Evolutionary conservation across 306 rosid species (phyloP).

Genomic region (Lotus japonicus): DNA sequence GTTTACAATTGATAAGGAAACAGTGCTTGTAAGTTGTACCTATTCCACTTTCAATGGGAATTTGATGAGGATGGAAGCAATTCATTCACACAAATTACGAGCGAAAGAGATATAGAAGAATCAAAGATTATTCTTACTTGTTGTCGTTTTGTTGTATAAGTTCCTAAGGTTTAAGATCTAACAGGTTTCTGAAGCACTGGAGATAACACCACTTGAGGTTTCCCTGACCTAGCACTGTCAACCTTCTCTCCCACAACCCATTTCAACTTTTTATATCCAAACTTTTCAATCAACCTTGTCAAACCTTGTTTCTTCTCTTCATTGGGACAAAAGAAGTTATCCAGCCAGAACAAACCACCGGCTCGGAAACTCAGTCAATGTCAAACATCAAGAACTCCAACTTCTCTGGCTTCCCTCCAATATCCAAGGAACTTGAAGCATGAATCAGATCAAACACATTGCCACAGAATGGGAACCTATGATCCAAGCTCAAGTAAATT

Average conservation of each 20-base stretch:
- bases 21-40: conserved; percentile 33
- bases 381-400: conserved; percentile 88
- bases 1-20: conserved; percentile 36
- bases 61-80: conserved; percentile 32
- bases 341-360: conserved; percentile 91
- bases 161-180: conserved; percentile 40
- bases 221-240: conserved; percentile 47
- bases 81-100: conserved; percentile 26
- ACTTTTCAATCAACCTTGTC: conserved; percentile 73
- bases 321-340: conserved; percentile 61
- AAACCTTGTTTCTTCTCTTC: conserved; percentile 65
- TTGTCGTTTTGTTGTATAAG: conserved; percentile 21
- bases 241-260: conserved; percentile 91
- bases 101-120: conserved; percentile 18
- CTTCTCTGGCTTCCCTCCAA: conserved; percentile 65
- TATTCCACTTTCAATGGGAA: conserved; percentile 36
- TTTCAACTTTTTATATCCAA: conserved; percentile 86
- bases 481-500: conserved; percentile 71
- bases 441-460: conserved; percentile 78
- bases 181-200: conserved; percentile 85
- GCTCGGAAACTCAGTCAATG: conserved; percentile 72
- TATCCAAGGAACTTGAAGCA: conserved; percentile 55
- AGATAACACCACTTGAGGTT: conserved; percentile 61
- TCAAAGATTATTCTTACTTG: conserved; percentile 33
- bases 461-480: conserved; percentile 83